These are phyloP conservation scores for Xylaria sp. DNA, from an alignment of 2,329 filamentous ascomycete genomes.

Conservation along the genomic window DNA sequence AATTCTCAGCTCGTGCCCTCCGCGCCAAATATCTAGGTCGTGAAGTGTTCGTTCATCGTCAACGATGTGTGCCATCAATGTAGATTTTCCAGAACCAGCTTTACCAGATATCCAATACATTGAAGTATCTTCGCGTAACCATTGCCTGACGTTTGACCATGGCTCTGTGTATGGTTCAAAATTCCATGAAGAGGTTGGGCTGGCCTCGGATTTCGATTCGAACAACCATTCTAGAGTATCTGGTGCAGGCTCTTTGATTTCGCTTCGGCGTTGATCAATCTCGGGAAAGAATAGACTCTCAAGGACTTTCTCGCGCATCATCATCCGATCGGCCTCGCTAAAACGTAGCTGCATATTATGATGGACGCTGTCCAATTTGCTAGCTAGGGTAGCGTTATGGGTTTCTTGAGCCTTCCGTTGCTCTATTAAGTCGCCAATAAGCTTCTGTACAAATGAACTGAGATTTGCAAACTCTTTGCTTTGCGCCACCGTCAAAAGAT, in stretches of 20 bases:
- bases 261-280: neutral
- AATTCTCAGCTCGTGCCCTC: slow-evolving; percentile 3
- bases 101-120: slow-evolving; percentile 37
- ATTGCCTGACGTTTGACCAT: slow-evolving; percentile 27
- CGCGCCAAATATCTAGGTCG: slow-evolving; percentile 13
- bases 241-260: neutral
- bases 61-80: slow-evolving; percentile 31
- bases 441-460: neutral
- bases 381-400: neutral
- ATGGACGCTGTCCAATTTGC: neutral
- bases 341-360: neutral
- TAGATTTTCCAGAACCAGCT: slow-evolving; percentile 33
- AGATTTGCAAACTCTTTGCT: neutral
- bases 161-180: neutral
- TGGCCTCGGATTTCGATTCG: neutral
- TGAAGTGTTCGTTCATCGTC: slow-evolving; percentile 13
- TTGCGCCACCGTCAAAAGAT: neutral
- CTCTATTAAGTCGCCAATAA: neutral
- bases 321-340: neutral
- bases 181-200: too few relatives aligned
- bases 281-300: neutral
- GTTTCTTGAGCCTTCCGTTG: neutral
- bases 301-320: neutral
- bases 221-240: neutral
- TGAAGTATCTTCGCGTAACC: slow-evolving; percentile 25